phyloP scores from a whole-genome alignment of 208 protist genomes.

The Leishmania major region DNA sequence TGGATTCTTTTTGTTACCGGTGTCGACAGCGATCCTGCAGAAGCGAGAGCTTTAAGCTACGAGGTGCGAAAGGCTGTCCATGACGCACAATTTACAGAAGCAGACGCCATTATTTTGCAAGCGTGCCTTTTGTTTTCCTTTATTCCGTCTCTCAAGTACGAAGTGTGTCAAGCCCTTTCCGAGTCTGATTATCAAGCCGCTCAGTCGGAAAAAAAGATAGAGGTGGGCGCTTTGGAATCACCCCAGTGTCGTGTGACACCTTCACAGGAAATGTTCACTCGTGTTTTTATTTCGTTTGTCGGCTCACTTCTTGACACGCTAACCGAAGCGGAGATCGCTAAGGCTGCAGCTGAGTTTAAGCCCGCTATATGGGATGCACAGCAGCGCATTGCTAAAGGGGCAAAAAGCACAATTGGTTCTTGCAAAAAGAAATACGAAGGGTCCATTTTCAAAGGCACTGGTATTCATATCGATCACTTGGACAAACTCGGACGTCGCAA shows the following conservation, averaged over 20 bases:
- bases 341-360: constrained; percentile 52
- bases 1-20: constrained; percentile 73
- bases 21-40: constrained; percentile 59
- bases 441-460: constrained; percentile 36
- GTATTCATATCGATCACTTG: constrained; percentile 77
- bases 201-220: constrained; percentile 3
- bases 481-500: constrained; percentile 72
- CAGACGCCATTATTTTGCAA: constrained; percentile 52
- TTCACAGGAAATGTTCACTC: constrained; percentile 49
- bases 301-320: constrained; percentile 72
- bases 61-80: constrained; percentile 58
- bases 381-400: constrained; percentile 52
- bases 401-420: constrained; percentile 29
- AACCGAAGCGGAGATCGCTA: constrained; percentile 61
- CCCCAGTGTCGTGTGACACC: constrained; percentile 25
- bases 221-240: constrained; percentile 13
- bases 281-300: constrained; percentile 49
- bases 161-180: constrained; percentile 47
- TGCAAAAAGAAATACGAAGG: constrained; percentile 12
- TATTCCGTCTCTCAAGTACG: constrained; percentile 60
- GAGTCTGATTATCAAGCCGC: constrained; percentile 38
- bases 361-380: constrained; percentile 62
- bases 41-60: constrained; percentile 55
- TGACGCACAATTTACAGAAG: constrained; percentile 54
- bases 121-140: constrained; percentile 56